These are phyloP conservation scores for Fusarium buharicum DNA, from an alignment of 2,329 filamentous ascomycete species.

Conservation along the genomic window DNA sequence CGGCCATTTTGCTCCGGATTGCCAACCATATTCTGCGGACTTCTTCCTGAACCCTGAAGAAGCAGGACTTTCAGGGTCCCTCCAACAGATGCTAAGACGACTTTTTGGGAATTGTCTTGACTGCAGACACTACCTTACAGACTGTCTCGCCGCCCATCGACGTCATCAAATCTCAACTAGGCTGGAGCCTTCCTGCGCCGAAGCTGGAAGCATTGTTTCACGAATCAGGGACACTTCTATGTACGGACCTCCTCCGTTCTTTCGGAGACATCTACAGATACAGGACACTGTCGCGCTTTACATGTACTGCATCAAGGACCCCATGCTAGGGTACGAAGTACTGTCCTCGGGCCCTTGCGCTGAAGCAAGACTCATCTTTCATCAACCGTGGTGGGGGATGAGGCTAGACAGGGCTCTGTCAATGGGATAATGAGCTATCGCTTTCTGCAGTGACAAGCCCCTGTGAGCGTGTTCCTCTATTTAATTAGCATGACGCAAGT, in stretches of 20 bases:
- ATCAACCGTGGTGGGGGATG: slow-evolving; percentile 5
- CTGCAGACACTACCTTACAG: no score
- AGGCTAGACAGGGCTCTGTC: slow-evolving; percentile 9
- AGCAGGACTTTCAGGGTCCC: slow-evolving; percentile 31
- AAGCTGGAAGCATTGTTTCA: background rate
- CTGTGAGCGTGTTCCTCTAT: slow-evolving; percentile 1
- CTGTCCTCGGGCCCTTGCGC: background rate
- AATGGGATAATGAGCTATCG: slow-evolving; percentile 21
- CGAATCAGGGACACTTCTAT: background rate
- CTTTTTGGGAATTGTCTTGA: background rate
- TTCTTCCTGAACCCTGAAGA: slow-evolving; percentile 21
- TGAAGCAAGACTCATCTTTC: background rate
- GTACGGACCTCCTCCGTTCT: background rate
- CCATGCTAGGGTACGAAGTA: background rate
- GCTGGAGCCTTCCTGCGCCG: background rate
- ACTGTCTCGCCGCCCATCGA: slow-evolving; percentile 9
- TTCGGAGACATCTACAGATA: background rate
- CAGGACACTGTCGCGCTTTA: background rate
- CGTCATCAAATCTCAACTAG: slow-evolving; percentile 24
- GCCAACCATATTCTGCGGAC: slow-evolving; percentile 10
- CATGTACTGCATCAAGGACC: background rate
- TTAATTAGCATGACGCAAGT: slow-evolving; percentile 17
- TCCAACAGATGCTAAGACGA: slow-evolving; percentile 10
- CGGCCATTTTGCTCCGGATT: slow-evolving; percentile 44
- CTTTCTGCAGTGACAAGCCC: slow-evolving; percentile 2